phyloP scores from a whole-genome alignment of 2,329 filamentous ascomycete species.

The Allantophomopsis lycopodina region DNA sequence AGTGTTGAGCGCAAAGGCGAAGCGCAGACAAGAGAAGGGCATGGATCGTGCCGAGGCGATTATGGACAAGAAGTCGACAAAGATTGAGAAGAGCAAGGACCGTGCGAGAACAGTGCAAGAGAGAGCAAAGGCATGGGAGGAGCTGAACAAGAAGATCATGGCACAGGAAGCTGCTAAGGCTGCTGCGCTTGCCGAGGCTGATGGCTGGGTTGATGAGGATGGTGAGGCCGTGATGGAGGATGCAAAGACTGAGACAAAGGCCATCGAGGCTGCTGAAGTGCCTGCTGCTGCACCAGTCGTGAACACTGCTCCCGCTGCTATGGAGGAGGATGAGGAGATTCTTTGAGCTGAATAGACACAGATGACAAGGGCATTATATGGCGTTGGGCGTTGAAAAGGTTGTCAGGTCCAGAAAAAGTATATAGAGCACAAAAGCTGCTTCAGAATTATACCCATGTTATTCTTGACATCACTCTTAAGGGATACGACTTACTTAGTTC shows the following conservation, averaged over 20 bases:
- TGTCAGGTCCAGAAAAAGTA: too few relatives aligned
- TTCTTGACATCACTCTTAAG: too few relatives aligned
- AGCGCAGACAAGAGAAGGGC: constrained; percentile 39
- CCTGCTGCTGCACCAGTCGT: constrained; percentile 1
- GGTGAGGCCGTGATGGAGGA: constrained; percentile 4
- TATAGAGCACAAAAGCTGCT: too few relatives aligned
- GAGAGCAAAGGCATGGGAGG: constrained; percentile 41
- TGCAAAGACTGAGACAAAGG: constrained; percentile 4
- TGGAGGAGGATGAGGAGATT: constrained; percentile 14
- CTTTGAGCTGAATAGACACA: constrained; percentile 5
- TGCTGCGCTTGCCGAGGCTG: constrained; percentile 8
- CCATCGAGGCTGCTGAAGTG: constrained; percentile 5
- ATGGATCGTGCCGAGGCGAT: constrained; percentile 46
- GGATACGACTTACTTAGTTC: too few relatives aligned
- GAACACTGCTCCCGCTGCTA: constrained; percentile 2
- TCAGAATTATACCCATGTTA: too few relatives aligned
- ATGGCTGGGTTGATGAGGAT: constrained; percentile 8
- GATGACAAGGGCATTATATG: too few relatives aligned
- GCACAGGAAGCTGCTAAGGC: constrained; percentile 12
- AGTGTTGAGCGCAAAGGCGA: constrained; percentile 39
- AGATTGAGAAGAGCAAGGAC: constrained; percentile 39
- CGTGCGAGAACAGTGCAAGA: constrained; percentile 31
- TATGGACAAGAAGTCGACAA: constrained; percentile 41
- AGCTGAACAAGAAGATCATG: constrained; percentile 33
- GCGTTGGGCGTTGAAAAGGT: too few relatives aligned